phyloP scores from a whole-genome alignment of 2,329 filamentous ascomycete genomes.

The Chaetomium olivaceum region DNA sequence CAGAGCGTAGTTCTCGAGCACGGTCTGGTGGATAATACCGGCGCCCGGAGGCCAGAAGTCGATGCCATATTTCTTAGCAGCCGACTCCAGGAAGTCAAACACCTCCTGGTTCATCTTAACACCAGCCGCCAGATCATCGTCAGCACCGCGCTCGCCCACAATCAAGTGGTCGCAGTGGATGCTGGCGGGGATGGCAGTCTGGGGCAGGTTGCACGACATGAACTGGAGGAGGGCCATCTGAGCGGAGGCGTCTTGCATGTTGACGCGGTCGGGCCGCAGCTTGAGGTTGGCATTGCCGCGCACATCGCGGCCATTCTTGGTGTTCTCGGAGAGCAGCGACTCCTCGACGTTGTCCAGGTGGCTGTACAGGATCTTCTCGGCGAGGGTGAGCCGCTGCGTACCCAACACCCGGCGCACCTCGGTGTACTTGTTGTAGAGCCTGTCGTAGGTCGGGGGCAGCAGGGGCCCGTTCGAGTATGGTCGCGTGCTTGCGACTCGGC shows the following conservation, averaged over 20 bases:
- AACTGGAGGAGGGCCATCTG: constrained; percentile 99
- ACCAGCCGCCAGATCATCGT: constrained; percentile 78
- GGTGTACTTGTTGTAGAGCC: constrained; percentile 73
- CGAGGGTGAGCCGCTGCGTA: constrained; percentile 70
- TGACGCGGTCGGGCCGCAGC: constrained; percentile 94
- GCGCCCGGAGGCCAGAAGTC: constrained; percentile 95
- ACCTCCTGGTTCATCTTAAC: constrained; percentile 95
- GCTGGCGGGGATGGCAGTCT: constrained; percentile 90
- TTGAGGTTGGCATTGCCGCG: constrained; percentile 90
- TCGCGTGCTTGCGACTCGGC: constrained; percentile 31
- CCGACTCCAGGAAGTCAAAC: constrained; percentile 94
- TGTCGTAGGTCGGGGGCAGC: constrained; percentile 73
- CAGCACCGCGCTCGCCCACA: constrained; percentile 87
- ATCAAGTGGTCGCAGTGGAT: constrained; percentile 99
- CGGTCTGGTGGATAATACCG: constrained; percentile 96
- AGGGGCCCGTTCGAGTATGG: constrained; percentile 37
- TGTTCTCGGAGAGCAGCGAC: constrained; percentile 74
- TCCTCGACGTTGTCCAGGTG: constrained; percentile 90
- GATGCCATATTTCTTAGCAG: constrained; percentile 86
- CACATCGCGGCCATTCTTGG: constrained; percentile 79
- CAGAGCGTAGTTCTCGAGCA: constrained; percentile 96
- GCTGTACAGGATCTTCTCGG: constrained; percentile 97
- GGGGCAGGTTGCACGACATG: constrained; percentile 90
- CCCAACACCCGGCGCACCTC: constrained; percentile 75
- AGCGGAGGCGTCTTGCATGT: constrained; percentile 98